Evolutionary conservation across 108 stramenopile genomes (phyloP), one percentile per base, ranked within the genome.

Genomic region (Skeletonema marinoi): DNA sequence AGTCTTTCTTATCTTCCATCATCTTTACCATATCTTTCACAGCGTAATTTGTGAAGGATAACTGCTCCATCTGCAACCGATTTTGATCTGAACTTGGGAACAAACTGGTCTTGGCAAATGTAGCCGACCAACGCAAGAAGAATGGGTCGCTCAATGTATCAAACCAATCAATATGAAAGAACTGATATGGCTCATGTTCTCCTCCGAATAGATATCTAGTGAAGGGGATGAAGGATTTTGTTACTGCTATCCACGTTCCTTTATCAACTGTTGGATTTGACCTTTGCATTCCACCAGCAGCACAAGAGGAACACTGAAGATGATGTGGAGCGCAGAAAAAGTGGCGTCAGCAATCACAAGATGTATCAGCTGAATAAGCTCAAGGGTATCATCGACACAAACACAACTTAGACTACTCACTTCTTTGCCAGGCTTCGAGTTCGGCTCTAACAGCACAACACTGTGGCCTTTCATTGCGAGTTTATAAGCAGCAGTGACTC

Each of bases 401-500:
- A 36, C 35, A 36, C 35, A 36, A 25, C 75, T 76, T 42, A 70
- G 71, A 38, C 75, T 76, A 67, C 81, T 82, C 63, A 75, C 77
- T 78, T 83, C 82, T 60, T 73, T 41, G 3, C 77, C 82, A 32
- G 82, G 73, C 41, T 16, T 31, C 31, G 17, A 11, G 1, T 60
- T 44, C 4, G 69, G 60, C 33, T 83, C 82, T 12, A 83, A 41
- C 17, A 83, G 32, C 7, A 38, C 68, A 12, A 83, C 82, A 13
- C n/a, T n/a, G n/a, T 78, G 68, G 6, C 77, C 82, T n/a, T 51
- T 51, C 38, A 58, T 2, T 10, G 71, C 77, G 61, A 76, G 32
- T 59, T 83, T 74, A 38, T 83, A 83, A 19, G 82, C 82, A 8
- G 77, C 54, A 1, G 82, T 74, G n/a, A 78, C 32, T 7, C 82